phyloP scores from a whole-genome alignment of 208 protist genomes.

The Endotrypanum monterogeii region DNA sequence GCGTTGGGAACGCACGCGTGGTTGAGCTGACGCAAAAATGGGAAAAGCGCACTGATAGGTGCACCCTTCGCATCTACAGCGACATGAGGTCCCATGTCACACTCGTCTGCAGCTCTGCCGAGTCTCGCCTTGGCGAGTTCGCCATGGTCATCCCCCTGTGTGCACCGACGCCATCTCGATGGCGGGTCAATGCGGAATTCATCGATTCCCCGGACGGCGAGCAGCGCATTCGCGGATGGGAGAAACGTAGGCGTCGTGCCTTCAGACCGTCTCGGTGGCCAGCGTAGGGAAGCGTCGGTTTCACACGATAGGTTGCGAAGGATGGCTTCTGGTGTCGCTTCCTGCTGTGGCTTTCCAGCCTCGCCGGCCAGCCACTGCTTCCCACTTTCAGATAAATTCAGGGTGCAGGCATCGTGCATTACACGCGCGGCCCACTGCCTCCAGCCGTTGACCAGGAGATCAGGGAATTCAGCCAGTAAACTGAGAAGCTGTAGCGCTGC shows the following conservation, averaged over 20 bases:
- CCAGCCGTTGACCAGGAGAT: background rate
- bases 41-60: constrained; percentile 28
- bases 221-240: background rate
- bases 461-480: background rate
- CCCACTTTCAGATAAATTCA: background rate
- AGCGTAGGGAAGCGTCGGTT: background rate
- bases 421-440: constrained; percentile 6
- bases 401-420: background rate
- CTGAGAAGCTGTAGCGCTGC: constrained; percentile 2
- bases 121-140: background rate
- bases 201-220: constrained; percentile 12
- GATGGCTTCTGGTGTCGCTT: background rate
- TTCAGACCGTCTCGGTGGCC: background rate
- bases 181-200: constrained; percentile 25
- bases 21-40: constrained; percentile 48
- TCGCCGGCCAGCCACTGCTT: background rate
- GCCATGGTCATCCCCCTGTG: background rate
- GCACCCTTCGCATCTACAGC: no score
- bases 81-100: background rate
- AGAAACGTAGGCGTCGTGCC: background rate
- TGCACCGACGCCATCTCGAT: background rate
- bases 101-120: background rate
- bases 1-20: constrained; percentile 68
- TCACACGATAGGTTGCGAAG: background rate
- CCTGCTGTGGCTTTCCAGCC: background rate